Evolutionary conservation across 768 basidiomycete genomes (phyloP), one percentile per base, ranked within the genome.

Genomic region (Rhizopogon sp.): DNA sequence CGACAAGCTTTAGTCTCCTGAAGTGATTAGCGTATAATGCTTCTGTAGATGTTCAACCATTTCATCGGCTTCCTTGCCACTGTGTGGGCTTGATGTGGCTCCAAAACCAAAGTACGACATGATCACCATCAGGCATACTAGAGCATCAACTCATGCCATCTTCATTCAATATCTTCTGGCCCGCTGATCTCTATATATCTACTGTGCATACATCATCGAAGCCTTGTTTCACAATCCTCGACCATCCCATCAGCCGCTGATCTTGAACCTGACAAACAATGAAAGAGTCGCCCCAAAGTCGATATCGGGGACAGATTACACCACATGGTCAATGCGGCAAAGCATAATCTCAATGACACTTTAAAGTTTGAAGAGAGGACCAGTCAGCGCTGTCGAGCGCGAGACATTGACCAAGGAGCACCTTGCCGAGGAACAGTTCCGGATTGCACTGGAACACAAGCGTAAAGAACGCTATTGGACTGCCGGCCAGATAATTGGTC

Each of bases 311-410:
- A 74, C 1, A 71, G 69, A 6, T 64, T 75, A 46, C 63, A 58
- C 35, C 62, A 67, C 45, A 66, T 68, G 59, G 53, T 66, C 50
- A 66, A 66, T 58, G 77, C 85, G 56, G 81, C 88, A 17, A 83
- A 83, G 69, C 76, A 81, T 54, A 81, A 79, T 55, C 68, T 87
- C 56, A 77, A 83, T 52, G 86, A 70, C 16, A 77, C 82, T n/a
- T n/a, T n/a, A n/a, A n/a, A n/a, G n/a, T 64, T 71, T 88, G n/a
- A 72, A 74, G 63, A 67, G 77, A 67, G 61, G 65, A 54, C 57
- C 78, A 63, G 60, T 72, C 54, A 51, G 60, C 41, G 66, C 64
- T 3, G 56, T 60, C n/a, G 58, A 68, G 46, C 70, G 76, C 6
- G 68, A 76, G 13, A 68, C 65, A 16, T 62, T 80, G 37, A 62